phyloP scores from a whole-genome alignment of 2,329 filamentous ascomycete species.

The Aspergillus calidoustus region DNA sequence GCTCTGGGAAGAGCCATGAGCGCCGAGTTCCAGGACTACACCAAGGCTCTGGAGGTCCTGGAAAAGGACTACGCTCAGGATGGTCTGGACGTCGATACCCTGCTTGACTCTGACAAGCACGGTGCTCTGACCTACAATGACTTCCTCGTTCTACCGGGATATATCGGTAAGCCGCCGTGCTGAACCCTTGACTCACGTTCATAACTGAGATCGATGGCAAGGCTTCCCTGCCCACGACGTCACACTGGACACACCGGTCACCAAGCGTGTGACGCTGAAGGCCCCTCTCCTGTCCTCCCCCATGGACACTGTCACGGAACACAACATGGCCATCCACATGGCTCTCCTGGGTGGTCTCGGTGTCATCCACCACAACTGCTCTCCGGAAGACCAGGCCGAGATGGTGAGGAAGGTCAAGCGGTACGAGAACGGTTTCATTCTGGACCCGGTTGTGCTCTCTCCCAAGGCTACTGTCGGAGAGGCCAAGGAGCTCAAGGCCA shows the following conservation, averaged over 20 bases:
- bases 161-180: constrained; percentile 69
- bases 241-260: constrained; percentile 85
- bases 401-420: constrained; percentile 99
- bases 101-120: constrained; percentile 89
- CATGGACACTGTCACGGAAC: constrained; percentile 99
- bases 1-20: constrained; percentile 53
- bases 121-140: constrained; percentile 98
- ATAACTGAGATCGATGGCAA: constrained; percentile 39
- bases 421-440: constrained; percentile 98
- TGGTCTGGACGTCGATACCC: constrained; percentile 82
- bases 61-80: constrained; percentile 73
- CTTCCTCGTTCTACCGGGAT: constrained; percentile 93
- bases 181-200: constrained; percentile 16
- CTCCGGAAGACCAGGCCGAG: constrained; percentile 93
- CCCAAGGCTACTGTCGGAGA: constrained; percentile 87
- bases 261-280: constrained; percentile 94
- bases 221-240: constrained; percentile 92
- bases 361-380: constrained; percentile 99
- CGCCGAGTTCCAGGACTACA: constrained; percentile 70
- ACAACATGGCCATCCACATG: constrained; percentile 98
- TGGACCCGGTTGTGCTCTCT: constrained; percentile 90
- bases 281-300: constrained; percentile 96
- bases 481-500: constrained; percentile 90
- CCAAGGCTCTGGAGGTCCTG: constrained; percentile 78
- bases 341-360: constrained; percentile 62